phyloP scores from a whole-genome alignment of 306 rosid genomes.

The Purshia tridentata region DNA sequence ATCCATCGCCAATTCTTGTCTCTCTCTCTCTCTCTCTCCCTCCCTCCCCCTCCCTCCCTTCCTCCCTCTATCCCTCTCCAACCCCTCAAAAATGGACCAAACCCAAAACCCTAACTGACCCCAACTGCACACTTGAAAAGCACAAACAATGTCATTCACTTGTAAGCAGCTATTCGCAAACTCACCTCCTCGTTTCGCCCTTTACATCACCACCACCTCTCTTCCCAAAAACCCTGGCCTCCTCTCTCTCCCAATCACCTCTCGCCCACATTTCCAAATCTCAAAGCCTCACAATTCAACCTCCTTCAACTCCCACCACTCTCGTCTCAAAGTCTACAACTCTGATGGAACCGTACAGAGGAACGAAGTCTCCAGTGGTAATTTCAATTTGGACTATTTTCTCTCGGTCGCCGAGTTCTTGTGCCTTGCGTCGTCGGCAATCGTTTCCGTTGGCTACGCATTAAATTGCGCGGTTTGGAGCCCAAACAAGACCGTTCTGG shows the following conservation, averaged over 20 bases:
- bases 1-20: slow-evolving; percentile 21
- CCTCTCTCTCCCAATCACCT: slow-evolving; percentile 30
- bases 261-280: slow-evolving; percentile 30
- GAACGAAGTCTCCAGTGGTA: slow-evolving; percentile 15
- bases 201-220: slow-evolving; percentile 18
- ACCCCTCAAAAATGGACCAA: background rate
- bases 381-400: slow-evolving; percentile 49
- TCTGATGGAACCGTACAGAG: slow-evolving; percentile 23
- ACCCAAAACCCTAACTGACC: slow-evolving; percentile 13
- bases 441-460: slow-evolving; percentile 38
- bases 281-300: slow-evolving; percentile 18
- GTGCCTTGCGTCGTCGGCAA: slow-evolving; percentile 56
- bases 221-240: slow-evolving; percentile 28
- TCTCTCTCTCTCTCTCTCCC: background rate
- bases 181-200: slow-evolving; percentile 39
- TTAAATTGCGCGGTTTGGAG: slow-evolving; percentile 28
- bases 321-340: slow-evolving; percentile 27
- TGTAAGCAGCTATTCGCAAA: slow-evolving; percentile 27
- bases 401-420: slow-evolving; percentile 54
- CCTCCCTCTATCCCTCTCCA: background rate
- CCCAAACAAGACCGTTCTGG: slow-evolving; percentile 41
- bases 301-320: slow-evolving; percentile 23
- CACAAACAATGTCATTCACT: slow-evolving; percentile 53
- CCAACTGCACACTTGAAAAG: background rate
- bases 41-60: background rate